Base-by-base conservation (phyloP, 2,329 filamentous ascomycete species). In the Botrytis elliptica region DNA sequence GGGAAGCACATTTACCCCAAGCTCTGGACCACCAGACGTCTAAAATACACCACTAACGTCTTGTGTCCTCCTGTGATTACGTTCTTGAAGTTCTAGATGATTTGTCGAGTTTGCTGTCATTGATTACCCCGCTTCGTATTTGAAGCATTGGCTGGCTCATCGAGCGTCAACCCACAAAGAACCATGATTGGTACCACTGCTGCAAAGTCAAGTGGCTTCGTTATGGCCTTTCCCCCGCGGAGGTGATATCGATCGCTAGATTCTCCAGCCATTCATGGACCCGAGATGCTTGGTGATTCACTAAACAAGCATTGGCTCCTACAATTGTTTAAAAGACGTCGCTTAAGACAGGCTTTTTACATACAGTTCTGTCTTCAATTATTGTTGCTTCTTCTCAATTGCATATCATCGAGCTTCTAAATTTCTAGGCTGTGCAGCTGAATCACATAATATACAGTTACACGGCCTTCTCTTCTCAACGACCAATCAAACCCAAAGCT, bases 91-190 rank as follows among this genome's bases (percentile, higher is more conserved):
- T 10, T 52, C 25, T 67, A 46, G 33, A 25, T 52, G 64, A 52
- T 52, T 52, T 67, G 7, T 4, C 42, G 25, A 40, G 65, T 10
- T 55, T 38, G 36, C 8, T 57, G 4, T n/a, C 49, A 57, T 57
- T 33, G 42, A 44, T 44, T 57, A 57, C 36, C 65, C 65, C 65
- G 65, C 65, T 68, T 68, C n/a, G 4, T 36, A 57, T 57, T 33
- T 9, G 66, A 44, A 33, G 36, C 18, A 57, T 69, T 49, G 44
- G 29, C 20, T 49, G 44, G 29, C 20, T 49, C 20, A 12, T 49
- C 33, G 22, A 49, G 14, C 14, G 52, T 42, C 36, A 40, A 57
- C 22, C 29, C 49, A 68, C 36, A 42, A 68, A 57, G 36, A 25
- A 57, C 36, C 49, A 57, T 49, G 65, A 68, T 38, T 68, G n/a